phyloP scores from a whole-genome alignment of 108 stramenopile species.

The Heterococcus sp. region DNA sequence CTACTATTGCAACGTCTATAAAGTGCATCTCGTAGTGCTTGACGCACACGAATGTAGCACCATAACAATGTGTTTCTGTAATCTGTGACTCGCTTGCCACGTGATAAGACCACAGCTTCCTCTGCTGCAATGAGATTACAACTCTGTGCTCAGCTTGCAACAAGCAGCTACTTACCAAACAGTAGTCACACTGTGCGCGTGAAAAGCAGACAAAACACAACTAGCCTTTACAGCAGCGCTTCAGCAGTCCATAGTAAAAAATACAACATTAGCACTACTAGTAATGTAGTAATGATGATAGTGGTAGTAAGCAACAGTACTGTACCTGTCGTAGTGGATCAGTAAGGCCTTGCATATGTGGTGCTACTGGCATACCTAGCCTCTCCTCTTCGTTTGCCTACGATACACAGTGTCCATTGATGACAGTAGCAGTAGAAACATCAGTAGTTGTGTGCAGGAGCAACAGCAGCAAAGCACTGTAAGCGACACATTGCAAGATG shows the following conservation, averaged over 20 bases:
- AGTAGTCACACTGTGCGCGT: too few relatives aligned
- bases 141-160: too few relatives aligned
- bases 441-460: not conserved
- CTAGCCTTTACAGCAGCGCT: too few relatives aligned
- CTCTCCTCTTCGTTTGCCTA: constrained; percentile 53
- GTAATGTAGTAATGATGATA: not conserved
- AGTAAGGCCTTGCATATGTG: constrained; percentile 58
- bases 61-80: not conserved
- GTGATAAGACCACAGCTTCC: too few relatives aligned
- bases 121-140: too few relatives aligned
- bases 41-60: not conserved
- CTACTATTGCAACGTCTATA: not conserved
- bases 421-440: not conserved
- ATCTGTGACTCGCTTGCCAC: not conserved
- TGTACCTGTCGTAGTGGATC: not conserved
- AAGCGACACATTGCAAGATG: too few relatives aligned
- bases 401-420: not conserved
- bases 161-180: too few relatives aligned
- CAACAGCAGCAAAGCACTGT: too few relatives aligned
- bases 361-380: constrained; percentile 50
- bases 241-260: too few relatives aligned
- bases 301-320: not conserved
- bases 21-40: not conserved
- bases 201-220: too few relatives aligned
- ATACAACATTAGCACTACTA: not conserved